Percentiles rank a stretch among this genome's conserved stretches.
These are phyloP conservation scores for Elsinoe batatas DNA, from an alignment of 2,329 filamentous ascomycete genomes.

Conservation along the genomic window DNA sequence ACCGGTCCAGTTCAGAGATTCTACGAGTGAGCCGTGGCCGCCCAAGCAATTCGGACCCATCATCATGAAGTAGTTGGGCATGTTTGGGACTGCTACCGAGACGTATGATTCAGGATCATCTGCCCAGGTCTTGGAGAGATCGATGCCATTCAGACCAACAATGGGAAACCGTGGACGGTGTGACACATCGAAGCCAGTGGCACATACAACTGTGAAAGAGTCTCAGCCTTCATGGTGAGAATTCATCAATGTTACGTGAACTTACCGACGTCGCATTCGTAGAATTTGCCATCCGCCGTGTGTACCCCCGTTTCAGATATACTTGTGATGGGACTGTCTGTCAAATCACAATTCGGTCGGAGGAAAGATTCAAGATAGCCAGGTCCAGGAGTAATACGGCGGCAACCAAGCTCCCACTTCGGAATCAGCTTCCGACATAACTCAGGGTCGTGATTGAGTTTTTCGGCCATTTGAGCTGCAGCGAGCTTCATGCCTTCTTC, in stretches of 20 bases:
- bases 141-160: slow-evolving; percentile 28
- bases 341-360: slow-evolving; percentile 50
- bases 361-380: slow-evolving; percentile 49
- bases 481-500: slow-evolving; percentile 27
- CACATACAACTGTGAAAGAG: slow-evolving; percentile 35
- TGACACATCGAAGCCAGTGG: slow-evolving; percentile 33
- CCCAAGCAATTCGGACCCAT: not conserved
- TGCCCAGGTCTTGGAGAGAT: slow-evolving; percentile 21
- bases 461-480: slow-evolving; percentile 43
- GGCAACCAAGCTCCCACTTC: slow-evolving; percentile 55
- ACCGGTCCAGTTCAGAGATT: slow-evolving; percentile 19
- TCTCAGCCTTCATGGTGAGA: not conserved
- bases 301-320: slow-evolving; percentile 28
- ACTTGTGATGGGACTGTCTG: slow-evolving; percentile 37
- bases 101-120: slow-evolving; percentile 23
- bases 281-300: slow-evolving; percentile 23
- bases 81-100: slow-evolving; percentile 20
- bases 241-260: not conserved
- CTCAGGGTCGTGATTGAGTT: slow-evolving; percentile 46
- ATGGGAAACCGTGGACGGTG: slow-evolving; percentile 29
- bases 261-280: slow-evolving; percentile 24
- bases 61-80: slow-evolving; percentile 27
- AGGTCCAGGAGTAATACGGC: slow-evolving; percentile 54
- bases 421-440: slow-evolving; percentile 49
- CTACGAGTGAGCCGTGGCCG: not conserved